Percentiles rank a stretch among this genome's conserved stretches.
phyloP scores from a whole-genome alignment of 2,329 filamentous ascomycete genomes.

The Trichoderma semiorbis region DNA sequence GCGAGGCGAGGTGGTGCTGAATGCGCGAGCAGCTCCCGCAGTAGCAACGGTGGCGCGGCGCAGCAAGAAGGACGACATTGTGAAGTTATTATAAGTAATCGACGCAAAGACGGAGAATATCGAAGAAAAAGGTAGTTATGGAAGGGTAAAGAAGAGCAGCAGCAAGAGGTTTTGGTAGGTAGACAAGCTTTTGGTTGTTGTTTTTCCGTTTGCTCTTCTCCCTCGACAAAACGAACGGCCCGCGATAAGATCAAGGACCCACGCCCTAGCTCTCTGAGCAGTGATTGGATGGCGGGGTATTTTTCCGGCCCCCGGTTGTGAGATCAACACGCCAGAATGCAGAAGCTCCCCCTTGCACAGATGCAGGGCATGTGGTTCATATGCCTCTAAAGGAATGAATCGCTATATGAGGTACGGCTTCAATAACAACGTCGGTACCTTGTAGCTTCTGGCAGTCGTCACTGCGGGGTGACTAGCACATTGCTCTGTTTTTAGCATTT shows the following conservation, averaged over 20 bases:
- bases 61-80: constrained; percentile 50
- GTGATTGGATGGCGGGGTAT: neutral
- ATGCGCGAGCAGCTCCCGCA: constrained; percentile 59
- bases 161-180: neutral
- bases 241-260: constrained; percentile 5
- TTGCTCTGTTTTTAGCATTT: neutral
- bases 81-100: neutral
- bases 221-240: neutral
- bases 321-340: neutral
- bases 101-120: neutral
- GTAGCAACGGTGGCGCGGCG: constrained; percentile 49
- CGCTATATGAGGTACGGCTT: neutral
- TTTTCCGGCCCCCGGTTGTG: neutral
- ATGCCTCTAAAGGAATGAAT: neutral
- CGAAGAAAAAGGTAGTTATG: neutral
- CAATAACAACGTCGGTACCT: neutral
- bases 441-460: neutral
- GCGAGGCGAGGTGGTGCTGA: constrained; percentile 67
- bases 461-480: neutral
- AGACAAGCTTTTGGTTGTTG: neutral
- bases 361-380: neutral
- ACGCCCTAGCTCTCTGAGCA: constrained; percentile 1
- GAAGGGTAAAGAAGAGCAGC: neutral
- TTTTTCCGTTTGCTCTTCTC: constrained; percentile 1
- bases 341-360: neutral